Conservation (phyloP, 78 protist genomes). For the Chrysochromulina parva region DNA sequence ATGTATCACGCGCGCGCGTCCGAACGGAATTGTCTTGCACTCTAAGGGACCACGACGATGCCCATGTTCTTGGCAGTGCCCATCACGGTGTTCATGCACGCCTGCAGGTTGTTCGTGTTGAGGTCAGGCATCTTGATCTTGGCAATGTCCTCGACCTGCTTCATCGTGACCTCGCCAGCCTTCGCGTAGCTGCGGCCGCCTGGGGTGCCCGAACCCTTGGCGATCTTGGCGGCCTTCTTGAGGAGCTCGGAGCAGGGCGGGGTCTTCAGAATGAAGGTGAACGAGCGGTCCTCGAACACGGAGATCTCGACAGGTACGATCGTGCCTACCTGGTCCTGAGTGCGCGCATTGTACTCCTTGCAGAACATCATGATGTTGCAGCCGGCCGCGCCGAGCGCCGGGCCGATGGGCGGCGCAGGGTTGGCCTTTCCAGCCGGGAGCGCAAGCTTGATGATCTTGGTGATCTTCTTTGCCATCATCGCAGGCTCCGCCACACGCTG, state of each 20-base stretch:
- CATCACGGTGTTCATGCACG: slow-evolving; percentile 7
- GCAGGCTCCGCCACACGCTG: background rate
- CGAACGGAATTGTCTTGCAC: too few relatives aligned
- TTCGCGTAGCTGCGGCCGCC: background rate
- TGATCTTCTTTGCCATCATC: slow-evolving; percentile 1
- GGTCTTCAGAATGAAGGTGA: slow-evolving; percentile 33
- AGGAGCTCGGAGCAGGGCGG: slow-evolving; percentile 48
- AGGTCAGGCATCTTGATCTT: slow-evolving; percentile 42
- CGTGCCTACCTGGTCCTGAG: background rate
- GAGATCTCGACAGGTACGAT: slow-evolving; percentile 44
- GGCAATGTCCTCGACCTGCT: slow-evolving; percentile 34
- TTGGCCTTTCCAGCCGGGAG: slow-evolving; percentile 60
- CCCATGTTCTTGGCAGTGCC: slow-evolving; percentile 36
- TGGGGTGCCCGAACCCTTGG: slow-evolving; percentile 15
- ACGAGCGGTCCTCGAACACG: slow-evolving; percentile 35
- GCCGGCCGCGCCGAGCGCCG: slow-evolving; percentile 67
- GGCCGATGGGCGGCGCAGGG: slow-evolving; percentile 71
- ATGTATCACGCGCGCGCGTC: too few relatives aligned
- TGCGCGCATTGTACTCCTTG: slow-evolving; percentile 61
- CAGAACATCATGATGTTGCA: slow-evolving; percentile 59
- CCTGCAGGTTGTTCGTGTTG: slow-evolving; percentile 13
- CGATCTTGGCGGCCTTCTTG: slow-evolving; percentile 6
- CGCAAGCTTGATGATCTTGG: slow-evolving; percentile 21
- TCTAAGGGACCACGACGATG: background rate
- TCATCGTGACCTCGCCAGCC: background rate